Conservation (phyloP, 108 stramenopile species). For the Conticribra weissflogii region DNA sequence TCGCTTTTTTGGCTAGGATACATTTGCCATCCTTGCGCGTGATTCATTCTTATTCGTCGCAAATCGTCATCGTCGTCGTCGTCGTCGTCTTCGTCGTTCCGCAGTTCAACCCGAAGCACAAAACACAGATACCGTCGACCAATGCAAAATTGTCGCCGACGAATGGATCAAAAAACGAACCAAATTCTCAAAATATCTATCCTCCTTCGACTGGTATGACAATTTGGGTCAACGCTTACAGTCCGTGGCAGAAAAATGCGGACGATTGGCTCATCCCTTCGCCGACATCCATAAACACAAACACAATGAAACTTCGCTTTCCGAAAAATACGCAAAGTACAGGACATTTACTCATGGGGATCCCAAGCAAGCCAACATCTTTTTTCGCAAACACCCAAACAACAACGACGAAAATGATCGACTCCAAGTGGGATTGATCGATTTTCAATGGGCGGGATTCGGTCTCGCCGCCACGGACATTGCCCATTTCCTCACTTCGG, state of each 20-base stretch:
- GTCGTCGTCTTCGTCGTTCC: no score
- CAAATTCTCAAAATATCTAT: constrained; percentile 33
- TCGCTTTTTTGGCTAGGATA: no score
- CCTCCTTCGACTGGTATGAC: constrained; percentile 35
- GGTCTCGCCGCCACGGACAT: constrained; percentile 81
- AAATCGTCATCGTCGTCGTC: no score
- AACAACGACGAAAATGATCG: constrained; percentile 1
- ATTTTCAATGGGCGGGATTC: constrained; percentile 79
- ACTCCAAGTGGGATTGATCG: constrained; percentile 67
- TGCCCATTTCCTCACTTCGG: constrained; percentile 63
- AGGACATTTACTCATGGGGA: constrained; percentile 76
- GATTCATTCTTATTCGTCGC: no score
- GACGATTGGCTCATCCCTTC: constrained; percentile 60
- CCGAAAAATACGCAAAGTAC: constrained; percentile 28
- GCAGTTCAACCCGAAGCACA: constrained; percentile 68
- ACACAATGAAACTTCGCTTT: constrained; percentile 13
- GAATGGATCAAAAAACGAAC: constrained; percentile 56
- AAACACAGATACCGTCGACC: constrained; percentile 53
- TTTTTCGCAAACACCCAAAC: no score
- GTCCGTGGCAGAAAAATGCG: constrained; percentile 40
- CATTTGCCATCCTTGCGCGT: no score
- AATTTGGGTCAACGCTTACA: constrained; percentile 56
- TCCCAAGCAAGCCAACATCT: constrained; percentile 76
- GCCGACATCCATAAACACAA: no score
- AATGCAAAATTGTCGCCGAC: constrained; percentile 53